These are phyloP conservation scores for Claviceps spartinae DNA, from an alignment of 2,329 filamentous ascomycete species.

Conservation along the genomic window DNA sequence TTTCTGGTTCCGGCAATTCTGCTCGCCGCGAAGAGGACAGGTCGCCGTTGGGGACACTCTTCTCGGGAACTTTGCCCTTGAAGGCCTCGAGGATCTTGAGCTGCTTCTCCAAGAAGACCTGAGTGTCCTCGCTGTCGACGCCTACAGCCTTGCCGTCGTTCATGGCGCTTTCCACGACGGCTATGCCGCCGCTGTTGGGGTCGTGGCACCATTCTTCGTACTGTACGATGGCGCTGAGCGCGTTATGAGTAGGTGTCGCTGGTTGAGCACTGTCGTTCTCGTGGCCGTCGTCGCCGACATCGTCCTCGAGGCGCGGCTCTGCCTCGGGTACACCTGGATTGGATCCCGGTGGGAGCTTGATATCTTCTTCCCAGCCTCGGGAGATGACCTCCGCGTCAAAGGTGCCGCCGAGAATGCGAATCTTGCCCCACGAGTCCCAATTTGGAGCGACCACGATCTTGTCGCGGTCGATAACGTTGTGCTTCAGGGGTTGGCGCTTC, in stretches of 20 bases:
- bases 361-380: conserved; percentile 73
- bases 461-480: conserved; percentile 85
- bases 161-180: conserved; percentile 27
- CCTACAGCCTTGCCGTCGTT: conserved; percentile 20
- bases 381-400: conserved; percentile 86
- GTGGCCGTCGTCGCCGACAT: conserved; percentile 10
- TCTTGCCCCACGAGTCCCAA: conserved; percentile 98
- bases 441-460: conserved; percentile 91
- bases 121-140: conserved; percentile 45
- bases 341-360: conserved; percentile 40
- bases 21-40: conserved; percentile 13
- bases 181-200: conserved; percentile 47
- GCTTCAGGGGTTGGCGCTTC: conserved; percentile 65
- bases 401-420: conserved; percentile 76
- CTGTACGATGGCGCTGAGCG: conserved; percentile 46
- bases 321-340: conserved; percentile 10
- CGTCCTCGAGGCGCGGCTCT: conserved; percentile 10
- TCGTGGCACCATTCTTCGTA: conserved; percentile 74
- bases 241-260: background rate
- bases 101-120: conserved; percentile 64
- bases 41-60: conserved; percentile 14
- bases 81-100: conserved; percentile 57
- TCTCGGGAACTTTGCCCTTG: conserved; percentile 41
- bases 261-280: background rate
- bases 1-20: conserved; percentile 25